Conservation (phyloP, 2,329 filamentous ascomycete genomes). For the Fusarium nelsonii region DNA sequence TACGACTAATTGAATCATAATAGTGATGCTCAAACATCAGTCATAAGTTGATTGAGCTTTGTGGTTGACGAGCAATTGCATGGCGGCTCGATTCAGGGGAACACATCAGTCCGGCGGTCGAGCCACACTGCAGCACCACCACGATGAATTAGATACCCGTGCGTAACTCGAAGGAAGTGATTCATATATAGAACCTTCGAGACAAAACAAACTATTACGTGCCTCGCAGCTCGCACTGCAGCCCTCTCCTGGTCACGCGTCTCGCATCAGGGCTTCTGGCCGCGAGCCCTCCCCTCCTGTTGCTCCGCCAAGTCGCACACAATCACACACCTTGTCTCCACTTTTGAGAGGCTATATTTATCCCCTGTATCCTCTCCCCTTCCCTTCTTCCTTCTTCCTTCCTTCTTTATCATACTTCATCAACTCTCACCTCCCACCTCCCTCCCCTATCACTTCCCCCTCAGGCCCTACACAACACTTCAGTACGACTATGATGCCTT, state of each 20-base stretch:
- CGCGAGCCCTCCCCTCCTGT: neutral
- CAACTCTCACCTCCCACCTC: neutral
- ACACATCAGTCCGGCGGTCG: neutral
- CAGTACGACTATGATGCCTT: neutral
- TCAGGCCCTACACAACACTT: neutral
- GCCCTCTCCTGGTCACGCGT: neutral
- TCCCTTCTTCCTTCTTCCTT: neutral
- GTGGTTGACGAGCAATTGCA: neutral
- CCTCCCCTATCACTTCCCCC: neutral
- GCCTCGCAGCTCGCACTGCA: neutral
- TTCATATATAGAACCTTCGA: neutral
- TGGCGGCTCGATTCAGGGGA: conserved; percentile 20
- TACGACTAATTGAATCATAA: accelerated
- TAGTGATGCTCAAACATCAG: neutral
- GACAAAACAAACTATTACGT: neutral
- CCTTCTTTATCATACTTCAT: neutral
- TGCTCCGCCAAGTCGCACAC: neutral
- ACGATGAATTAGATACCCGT: neutral
- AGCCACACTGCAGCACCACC: neutral
- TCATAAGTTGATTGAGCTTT: neutral
- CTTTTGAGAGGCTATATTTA: neutral
- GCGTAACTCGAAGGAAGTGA: neutral
- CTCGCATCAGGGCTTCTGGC: neutral
- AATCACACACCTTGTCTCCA: neutral
- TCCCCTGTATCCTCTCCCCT: neutral